Evolutionary conservation across 441 rosid species (phyloP), one percentile per base, ranked within the genome.

Genomic region (Erysimum cheiri): DNA sequence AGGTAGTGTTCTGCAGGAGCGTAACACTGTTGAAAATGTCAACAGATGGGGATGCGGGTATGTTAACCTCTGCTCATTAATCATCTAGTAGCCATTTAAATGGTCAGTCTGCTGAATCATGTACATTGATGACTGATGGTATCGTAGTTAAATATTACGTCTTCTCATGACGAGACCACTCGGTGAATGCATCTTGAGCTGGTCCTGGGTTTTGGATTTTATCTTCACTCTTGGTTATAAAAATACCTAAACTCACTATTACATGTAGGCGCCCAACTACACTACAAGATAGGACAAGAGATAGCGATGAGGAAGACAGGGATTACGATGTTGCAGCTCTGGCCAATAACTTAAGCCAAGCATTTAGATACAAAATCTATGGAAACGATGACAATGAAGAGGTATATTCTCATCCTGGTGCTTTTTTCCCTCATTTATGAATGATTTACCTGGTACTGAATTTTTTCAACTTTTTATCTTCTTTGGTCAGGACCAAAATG

Each of bases 31-130:
- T 48, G 99, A 93, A 85, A 91, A 93, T 86, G 98, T 93, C 63
- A 81, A 84, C 71, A 83, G 89, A 69, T 96, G 99, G 99, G 94
- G 87, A 67, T 96, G 99, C 68, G 99, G 99, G 99, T 96, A 89
- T 37, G 6, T 71, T 64, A 40, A 76, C 37, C 11, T 64, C 24
- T 29, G 8, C 63, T 58, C 67, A 19, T 15, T 28, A 37, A 28
- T 70, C 56, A 39, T 53, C 32, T 29, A 35, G 50, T 59, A 73
- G 41, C 39, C 54, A 28, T 28, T 61, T 37, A 39, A 56, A 35
- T 63, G 66, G 58, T 14, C 44, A 46, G 50, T 60, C 64, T 39
- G 54, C 43, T 57, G 50, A 47, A 58, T 67, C 49, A 44, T 4
- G 31, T 46, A 59, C 66, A 17, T 5, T 31, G 59, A 40, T 64